phyloP scores from a whole-genome alignment of 192 early-diverging fungal species.

The Kickxella alabastrina region DNA sequence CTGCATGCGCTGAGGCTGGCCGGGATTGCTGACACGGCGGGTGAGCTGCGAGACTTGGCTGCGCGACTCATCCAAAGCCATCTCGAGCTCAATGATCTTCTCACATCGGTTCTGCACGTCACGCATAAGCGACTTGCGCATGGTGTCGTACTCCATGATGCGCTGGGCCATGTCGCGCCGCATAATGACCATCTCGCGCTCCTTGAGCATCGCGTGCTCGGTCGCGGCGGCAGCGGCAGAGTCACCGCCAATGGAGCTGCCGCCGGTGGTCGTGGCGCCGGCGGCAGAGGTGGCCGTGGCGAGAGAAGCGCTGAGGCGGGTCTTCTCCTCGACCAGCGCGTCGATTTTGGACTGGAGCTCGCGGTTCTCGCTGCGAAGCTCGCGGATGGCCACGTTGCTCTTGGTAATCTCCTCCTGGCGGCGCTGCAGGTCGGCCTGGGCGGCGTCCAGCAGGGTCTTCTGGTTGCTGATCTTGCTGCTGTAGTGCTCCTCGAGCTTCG shows the following conservation, averaged over 20 bases:
- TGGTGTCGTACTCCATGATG: slow-evolving; percentile 91
- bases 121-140: slow-evolving; percentile 98
- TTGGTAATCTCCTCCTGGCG: slow-evolving; percentile 60
- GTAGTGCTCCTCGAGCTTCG: slow-evolving; percentile 83
- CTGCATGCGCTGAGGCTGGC: slow-evolving; percentile 96
- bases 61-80: slow-evolving; percentile 93
- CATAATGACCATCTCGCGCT: slow-evolving; percentile 54
- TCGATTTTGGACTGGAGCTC: slow-evolving; percentile 34
- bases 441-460: slow-evolving; percentile 60
- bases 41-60: slow-evolving; percentile 88
- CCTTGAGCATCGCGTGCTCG: slow-evolving; percentile 49
- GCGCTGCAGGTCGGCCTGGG: slow-evolving; percentile 50
- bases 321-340: slow-evolving; percentile 28
- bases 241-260: slow-evolving; percentile 15
- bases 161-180: slow-evolving; percentile 58
- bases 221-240: slow-evolving; percentile 27
- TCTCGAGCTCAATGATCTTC: slow-evolving; percentile 96
- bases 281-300: slow-evolving; percentile 2
- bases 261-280: background rate
- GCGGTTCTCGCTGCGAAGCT: slow-evolving; percentile 46
- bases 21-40: slow-evolving; percentile 75
- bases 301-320: background rate
- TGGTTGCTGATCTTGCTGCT: slow-evolving; percentile 72
- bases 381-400: slow-evolving; percentile 46
- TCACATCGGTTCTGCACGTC: slow-evolving; percentile 98